Percentiles rank a stretch among this genome's conserved stretches.
Conservation (phyloP, 2,329 filamentous ascomycete genomes). For the Fusarium dlaminii region DNA sequence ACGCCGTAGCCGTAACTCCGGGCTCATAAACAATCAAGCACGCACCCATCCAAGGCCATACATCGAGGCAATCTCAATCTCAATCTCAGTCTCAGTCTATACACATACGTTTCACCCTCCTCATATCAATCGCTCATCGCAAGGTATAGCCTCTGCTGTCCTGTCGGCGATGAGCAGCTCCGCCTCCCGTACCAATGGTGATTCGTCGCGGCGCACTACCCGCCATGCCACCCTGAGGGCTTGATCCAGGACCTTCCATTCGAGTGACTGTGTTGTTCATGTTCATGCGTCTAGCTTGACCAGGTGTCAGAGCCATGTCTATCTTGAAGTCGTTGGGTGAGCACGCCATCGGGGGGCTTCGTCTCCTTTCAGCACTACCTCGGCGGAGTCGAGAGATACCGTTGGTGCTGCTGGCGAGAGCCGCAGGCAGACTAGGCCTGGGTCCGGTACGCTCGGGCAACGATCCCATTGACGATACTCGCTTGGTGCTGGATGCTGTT, state of each 20-base stretch:
- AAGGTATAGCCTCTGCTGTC: constrained; percentile 45
- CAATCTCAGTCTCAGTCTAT: not conserved
- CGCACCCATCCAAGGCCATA: constrained; percentile 35
- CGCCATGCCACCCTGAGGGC: constrained; percentile 35
- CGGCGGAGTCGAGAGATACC: constrained; percentile 65
- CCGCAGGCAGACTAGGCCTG: constrained; percentile 52
- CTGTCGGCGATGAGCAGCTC: constrained; percentile 42
- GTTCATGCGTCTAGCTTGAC: constrained; percentile 68
- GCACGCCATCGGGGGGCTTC: constrained; percentile 64
- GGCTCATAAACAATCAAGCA: constrained; percentile 38
- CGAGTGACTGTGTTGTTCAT: constrained; percentile 52
- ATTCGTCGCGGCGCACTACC: constrained; percentile 47
- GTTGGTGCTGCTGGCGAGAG: constrained; percentile 61
- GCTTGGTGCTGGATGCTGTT: constrained; percentile 50
- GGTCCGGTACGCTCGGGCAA: constrained; percentile 42
- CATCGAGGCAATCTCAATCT: constrained; percentile 23
- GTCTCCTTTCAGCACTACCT: constrained; percentile 59
- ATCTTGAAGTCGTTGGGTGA: constrained; percentile 55
- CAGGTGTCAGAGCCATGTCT: constrained; percentile 58
- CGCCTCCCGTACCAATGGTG: constrained; percentile 49
- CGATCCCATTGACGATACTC: constrained; percentile 58
- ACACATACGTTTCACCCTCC: not conserved
- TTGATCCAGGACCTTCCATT: constrained; percentile 40
- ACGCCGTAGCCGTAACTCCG: constrained; percentile 39
- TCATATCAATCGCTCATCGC: constrained; percentile 40